These are phyloP conservation scores for Pisolithus tinctorius DNA, from an alignment of 768 basidiomycete species.

Conservation along the genomic window DNA sequence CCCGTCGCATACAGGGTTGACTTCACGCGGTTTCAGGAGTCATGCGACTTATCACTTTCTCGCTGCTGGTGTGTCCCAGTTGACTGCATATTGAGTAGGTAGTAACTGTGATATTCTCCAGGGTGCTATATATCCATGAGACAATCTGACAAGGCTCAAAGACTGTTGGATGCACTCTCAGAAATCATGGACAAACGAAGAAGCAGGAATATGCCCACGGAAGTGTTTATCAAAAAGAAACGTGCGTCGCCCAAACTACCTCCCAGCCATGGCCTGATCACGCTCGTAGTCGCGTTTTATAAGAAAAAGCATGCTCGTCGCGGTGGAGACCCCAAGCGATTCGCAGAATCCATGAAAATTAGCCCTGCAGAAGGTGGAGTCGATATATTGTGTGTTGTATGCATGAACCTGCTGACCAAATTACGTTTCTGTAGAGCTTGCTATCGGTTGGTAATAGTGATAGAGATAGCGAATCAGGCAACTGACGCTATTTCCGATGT, in stretches of 20 bases:
- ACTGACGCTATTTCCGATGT: constrained; percentile 12
- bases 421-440: not conserved
- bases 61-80: constrained; percentile 42
- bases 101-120: constrained; percentile 7
- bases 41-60: constrained; percentile 77
- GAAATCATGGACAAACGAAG: constrained; percentile 52
- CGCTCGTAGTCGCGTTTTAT: constrained; percentile 59
- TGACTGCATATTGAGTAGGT: not conserved
- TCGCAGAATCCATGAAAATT: constrained; percentile 51
- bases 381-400: constrained; percentile 7
- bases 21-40: constrained; percentile 39
- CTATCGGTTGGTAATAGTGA: too few species aligned
- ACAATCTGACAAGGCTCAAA: constrained; percentile 50
- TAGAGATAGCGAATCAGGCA: constrained; percentile 44
- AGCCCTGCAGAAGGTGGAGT: constrained; percentile 59
- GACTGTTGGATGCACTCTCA: constrained; percentile 55
- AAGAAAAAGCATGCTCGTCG: constrained; percentile 55
- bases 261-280: not conserved
- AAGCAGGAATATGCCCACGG: constrained; percentile 69
- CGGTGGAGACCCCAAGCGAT: constrained; percentile 47
- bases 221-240: constrained; percentile 73
- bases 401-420: not conserved
- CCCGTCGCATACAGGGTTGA: not conserved
- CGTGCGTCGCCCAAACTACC: constrained; percentile 26
- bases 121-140: constrained; percentile 61